Evolutionary conservation across 2,329 filamentous ascomycete genomes (phyloP).

Genomic region (Diaporthe citri): DNA sequence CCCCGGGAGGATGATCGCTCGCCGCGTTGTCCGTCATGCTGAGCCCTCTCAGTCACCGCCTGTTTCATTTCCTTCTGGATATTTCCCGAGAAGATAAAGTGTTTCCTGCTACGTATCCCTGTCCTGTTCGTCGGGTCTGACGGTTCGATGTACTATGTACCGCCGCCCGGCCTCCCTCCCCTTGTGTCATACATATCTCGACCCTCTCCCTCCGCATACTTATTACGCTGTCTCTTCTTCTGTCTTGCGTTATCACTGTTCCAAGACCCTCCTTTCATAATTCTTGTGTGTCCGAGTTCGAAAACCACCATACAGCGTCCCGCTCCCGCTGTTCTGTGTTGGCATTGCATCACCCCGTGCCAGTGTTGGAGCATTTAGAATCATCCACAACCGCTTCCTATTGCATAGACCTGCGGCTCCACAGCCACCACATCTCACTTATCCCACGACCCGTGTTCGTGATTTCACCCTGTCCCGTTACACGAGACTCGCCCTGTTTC

Average conservation of each 20-base stretch:
- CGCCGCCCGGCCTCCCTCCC: conserved; percentile 33
- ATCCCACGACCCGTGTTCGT: conserved; percentile 34
- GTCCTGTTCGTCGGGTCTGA: conserved; percentile 34
- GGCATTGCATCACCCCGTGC: conserved; percentile 41
- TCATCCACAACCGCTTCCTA: conserved; percentile 33
- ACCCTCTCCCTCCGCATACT: conserved; percentile 37
- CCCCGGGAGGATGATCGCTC: conserved; percentile 41
- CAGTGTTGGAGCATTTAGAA: conserved; percentile 38
- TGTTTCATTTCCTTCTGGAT: conserved; percentile 40
- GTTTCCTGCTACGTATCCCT: conserved; percentile 38
- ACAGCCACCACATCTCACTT: conserved; percentile 36
- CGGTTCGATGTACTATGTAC: conserved; percentile 34
- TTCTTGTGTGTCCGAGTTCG: conserved; percentile 31
- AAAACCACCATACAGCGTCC: conserved; percentile 34
- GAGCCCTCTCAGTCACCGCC: conserved; percentile 41
- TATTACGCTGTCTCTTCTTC: conserved; percentile 31
- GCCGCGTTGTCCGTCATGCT: conserved; percentile 36
- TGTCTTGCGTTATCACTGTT: conserved; percentile 5
- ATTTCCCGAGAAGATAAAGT: conserved; percentile 40
- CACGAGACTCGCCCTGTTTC: conserved; percentile 40
- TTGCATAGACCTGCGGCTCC: conserved; percentile 39
- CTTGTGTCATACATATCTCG: conserved; percentile 41
- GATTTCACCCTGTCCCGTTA: conserved; percentile 35
- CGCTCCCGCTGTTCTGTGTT: conserved; percentile 40
- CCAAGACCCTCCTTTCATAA: conserved; percentile 9